A percentile compares a stretch with the other conserved stretches of the same genome.
These are phyloP conservation scores for Nothophaeocryptopus gaeumannii DNA, from an alignment of 2,329 filamentous ascomycete species.

Conservation along the genomic window DNA sequence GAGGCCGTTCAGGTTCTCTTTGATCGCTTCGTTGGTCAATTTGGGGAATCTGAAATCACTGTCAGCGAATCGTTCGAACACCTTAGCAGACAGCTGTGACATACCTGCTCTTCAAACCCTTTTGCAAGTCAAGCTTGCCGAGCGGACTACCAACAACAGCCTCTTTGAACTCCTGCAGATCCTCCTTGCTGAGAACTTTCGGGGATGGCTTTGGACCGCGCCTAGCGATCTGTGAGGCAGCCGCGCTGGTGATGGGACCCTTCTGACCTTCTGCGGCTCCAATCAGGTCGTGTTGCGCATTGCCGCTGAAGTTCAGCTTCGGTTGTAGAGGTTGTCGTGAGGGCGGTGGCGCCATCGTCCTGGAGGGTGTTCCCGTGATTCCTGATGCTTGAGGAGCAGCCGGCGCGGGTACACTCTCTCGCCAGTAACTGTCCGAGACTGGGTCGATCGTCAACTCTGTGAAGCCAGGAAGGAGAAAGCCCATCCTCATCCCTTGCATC, in stretches of 20 bases:
- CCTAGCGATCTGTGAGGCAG: slow-evolving; percentile 30
- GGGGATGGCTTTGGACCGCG: slow-evolving; percentile 36
- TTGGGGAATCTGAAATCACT: slow-evolving; percentile 58
- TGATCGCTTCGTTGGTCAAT: slow-evolving; percentile 67
- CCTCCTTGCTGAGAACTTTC: slow-evolving; percentile 56
- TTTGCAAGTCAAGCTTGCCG: slow-evolving; percentile 71
- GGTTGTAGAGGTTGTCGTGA: slow-evolving; percentile 41
- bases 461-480: slow-evolving; percentile 30
- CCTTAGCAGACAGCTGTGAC: slow-evolving; percentile 18
- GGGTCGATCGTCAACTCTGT: slow-evolving; percentile 68
- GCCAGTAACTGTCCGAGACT: slow-evolving; percentile 80
- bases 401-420: slow-evolving; percentile 29
- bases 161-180: slow-evolving; percentile 65
- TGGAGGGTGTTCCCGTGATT: slow-evolving; percentile 20
- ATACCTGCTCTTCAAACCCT: slow-evolving; percentile 68
- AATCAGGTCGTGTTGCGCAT: slow-evolving; percentile 23
- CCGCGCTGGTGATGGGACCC: slow-evolving; percentile 33
- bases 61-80: slow-evolving; percentile 11
- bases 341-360: slow-evolving; percentile 37
- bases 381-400: slow-evolving; percentile 26
- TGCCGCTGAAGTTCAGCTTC: slow-evolving; percentile 33
- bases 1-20: slow-evolving; percentile 64
- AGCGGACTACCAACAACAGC: slow-evolving; percentile 68
- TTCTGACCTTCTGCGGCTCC: slow-evolving; percentile 33
- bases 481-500: slow-evolving; percentile 32